Base-by-base conservation (phyloP, 1,284 basidiomycete species). In the Cryptococcus sp. region DNA sequence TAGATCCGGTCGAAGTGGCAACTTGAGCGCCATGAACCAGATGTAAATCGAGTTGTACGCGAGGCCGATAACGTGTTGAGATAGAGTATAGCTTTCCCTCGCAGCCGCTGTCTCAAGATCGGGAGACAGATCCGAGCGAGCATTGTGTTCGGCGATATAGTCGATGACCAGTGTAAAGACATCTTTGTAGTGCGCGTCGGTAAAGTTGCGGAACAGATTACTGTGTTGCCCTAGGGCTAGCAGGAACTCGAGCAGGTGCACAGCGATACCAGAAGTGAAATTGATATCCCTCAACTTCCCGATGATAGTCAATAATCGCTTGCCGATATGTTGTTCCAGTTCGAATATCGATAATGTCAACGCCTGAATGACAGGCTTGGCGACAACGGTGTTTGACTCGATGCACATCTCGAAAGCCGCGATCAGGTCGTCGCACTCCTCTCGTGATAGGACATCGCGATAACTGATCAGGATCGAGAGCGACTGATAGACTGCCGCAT, bases 81-180 rank as follows among this genome's bases (percentile, higher is more conserved):
- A 91, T 47, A 98, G 84, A 3, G 94, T 91, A 85, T 90, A 95
- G 1, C 89, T 89, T 60, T 77, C 76, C 51, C 85, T 65, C 82
- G 84, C 83, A 5, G 84, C 81, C 27, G 54, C 61, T 50, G 55
- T 83, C 77, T 65, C 87, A 81, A 67, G 85, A 81, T 72, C 88
- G 83, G 79, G 79, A 13, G 75, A 65, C 61, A 61, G 64, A 62
- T 71, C 76, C 30, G 67, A 70, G 55, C 68, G 68, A 54, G 69
- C 71, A 57, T 73, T 78, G 59, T 97, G 93, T 67, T 93, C 86
- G 65, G 93, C 89, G 58, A 99, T 88, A 78, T 97, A 99, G 75
- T 94, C 90, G 60, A 98, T 81, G 8, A 94, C 93, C 23, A 99
- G 92, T 11, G 90, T 92, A 70, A 99, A 98, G 0, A 99, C 90